Percentiles rank a stretch among this genome's conserved stretches.
Evolutionary conservation across 192 early-diverging fungal genomes (phyloP).

Genomic region (Coemansia interrupta): DNA sequence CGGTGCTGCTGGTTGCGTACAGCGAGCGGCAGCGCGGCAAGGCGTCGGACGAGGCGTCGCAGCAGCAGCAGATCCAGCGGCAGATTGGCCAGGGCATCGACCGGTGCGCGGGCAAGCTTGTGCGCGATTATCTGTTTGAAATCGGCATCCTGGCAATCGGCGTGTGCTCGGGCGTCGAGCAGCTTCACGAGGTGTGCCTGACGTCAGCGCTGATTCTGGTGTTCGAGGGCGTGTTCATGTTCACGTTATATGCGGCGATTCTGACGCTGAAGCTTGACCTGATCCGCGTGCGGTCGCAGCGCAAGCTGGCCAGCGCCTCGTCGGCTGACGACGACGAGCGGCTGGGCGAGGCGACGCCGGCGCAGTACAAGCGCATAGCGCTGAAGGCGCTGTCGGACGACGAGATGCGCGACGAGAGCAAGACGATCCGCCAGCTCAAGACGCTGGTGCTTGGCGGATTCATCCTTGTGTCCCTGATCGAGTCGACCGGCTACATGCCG

Average conservation of each 20-base stretch:
- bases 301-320: conserved; percentile 25
- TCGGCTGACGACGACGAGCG: conserved; percentile 21
- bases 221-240: conserved; percentile 79
- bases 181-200: conserved; percentile 78
- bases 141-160: conserved; percentile 74
- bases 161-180: conserved; percentile 69
- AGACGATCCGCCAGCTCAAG: conserved; percentile 49
- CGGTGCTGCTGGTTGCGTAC: conserved; percentile 62
- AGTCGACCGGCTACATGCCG: conserved; percentile 44
- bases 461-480: conserved; percentile 43
- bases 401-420: conserved; percentile 50
- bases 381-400: conserved; percentile 62
- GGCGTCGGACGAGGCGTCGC: neutral
- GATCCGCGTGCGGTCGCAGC: conserved; percentile 50
- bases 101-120: conserved; percentile 59
- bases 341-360: conserved; percentile 39
- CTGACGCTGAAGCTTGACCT: conserved; percentile 85
- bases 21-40: conserved; percentile 30
- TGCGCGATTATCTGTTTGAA: conserved; percentile 80
- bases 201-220: conserved; percentile 74
- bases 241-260: conserved; percentile 82
- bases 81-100: conserved; percentile 66
- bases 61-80: conserved; percentile 55
- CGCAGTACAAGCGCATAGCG: conserved; percentile 58
- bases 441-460: conserved; percentile 47